phyloP scores from a whole-genome alignment of 805 yeast genomes.

The Pichia thaimueangensis region DNA sequence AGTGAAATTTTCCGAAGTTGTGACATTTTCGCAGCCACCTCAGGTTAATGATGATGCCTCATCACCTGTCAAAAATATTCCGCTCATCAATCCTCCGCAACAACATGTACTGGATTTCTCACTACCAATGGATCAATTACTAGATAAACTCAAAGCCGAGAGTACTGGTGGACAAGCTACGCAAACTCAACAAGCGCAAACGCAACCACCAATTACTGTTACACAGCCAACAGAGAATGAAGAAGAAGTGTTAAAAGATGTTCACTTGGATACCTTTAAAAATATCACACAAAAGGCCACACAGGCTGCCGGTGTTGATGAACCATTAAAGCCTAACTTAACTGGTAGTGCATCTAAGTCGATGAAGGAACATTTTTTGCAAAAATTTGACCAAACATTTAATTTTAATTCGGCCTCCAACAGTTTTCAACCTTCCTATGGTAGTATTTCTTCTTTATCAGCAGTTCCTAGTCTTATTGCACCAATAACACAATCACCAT shows the following conservation, averaged over 20 bases:
- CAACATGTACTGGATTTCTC: conserved; percentile 43
- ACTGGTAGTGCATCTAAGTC: conserved; percentile 54
- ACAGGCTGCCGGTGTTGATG: conserved; percentile 10
- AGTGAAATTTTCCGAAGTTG: conserved; percentile 68
- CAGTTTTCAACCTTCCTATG: not conserved
- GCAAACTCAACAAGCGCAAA: not conserved
- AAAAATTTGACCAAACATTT: conserved; percentile 18
- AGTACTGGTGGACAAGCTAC: conserved; percentile 2
- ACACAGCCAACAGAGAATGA: conserved; percentile 42
- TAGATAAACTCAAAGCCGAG: conserved; percentile 37
- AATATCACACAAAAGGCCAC: conserved; percentile 11
- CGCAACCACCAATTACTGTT: conserved; percentile 20
- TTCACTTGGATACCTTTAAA: conserved; percentile 14
- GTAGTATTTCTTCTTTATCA: conserved; percentile 12
- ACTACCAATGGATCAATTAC: conserved; percentile 71
- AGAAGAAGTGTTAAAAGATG: conserved; percentile 50
- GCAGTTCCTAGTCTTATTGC: conserved; percentile 8
- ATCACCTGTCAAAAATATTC: conserved; percentile 4
- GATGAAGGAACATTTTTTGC: conserved; percentile 25
- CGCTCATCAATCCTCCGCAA: conserved; percentile 14
- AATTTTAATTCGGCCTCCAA: conserved; percentile 5
- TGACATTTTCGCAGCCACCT: conserved; percentile 33
- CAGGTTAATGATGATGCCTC: not conserved
- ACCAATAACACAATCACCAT: not conserved
- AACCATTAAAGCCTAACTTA: conserved; percentile 41